These are phyloP conservation scores for Stramenopiles sp. DNA, from an alignment of 352 stramenopile species.

Conservation along the genomic window DNA sequence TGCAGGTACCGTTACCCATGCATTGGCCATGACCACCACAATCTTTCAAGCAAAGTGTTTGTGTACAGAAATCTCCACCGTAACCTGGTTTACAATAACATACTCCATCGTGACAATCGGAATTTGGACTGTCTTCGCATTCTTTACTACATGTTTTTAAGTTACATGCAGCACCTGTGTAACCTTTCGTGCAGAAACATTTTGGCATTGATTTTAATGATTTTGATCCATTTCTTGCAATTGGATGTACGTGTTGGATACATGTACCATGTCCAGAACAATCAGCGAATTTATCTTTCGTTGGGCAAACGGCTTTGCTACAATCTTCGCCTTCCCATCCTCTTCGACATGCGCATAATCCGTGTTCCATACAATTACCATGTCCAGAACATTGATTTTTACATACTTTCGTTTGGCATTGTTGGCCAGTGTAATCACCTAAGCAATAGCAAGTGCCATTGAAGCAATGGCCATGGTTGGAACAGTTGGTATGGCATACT, in stretches of 20 bases:
- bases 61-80: neutral
- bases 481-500: neutral
- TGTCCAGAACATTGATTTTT: neutral
- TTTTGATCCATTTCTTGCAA: neutral
- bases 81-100: neutral
- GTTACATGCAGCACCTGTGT: neutral
- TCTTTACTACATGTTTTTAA: neutral
- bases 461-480: neutral
- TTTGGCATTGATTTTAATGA: neutral
- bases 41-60: constrained; percentile 4
- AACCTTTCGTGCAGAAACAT: constrained; percentile 3
- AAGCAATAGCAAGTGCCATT: neutral
- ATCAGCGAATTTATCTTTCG: neutral
- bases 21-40: neutral
- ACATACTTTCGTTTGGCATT: neutral
- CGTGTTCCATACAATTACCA: neutral
- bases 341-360: neutral
- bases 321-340: neutral
- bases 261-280: neutral
- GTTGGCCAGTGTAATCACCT: neutral
- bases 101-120: neutral
- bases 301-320: neutral
- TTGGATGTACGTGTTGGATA: neutral
- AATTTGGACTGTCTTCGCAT: neutral
- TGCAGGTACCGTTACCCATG: neutral